A percentile compares a stretch with the other conserved stretches of the same genome.
Conservation (phyloP, 257 asterid species). For the Salvia splendens region DNA sequence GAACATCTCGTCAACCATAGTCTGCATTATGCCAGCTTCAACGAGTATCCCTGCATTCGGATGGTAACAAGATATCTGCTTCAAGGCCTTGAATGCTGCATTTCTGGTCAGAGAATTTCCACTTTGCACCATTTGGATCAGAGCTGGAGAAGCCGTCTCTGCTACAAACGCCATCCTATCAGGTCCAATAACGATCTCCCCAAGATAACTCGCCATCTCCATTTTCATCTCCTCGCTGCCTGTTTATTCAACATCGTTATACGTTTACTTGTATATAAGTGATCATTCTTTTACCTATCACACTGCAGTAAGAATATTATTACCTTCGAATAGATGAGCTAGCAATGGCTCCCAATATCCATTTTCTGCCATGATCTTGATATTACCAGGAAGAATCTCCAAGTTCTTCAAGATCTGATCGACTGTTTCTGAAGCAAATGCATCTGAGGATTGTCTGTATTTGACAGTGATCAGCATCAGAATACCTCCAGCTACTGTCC, state of each 20-base stretch:
- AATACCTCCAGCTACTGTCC: slow-evolving; percentile 63
- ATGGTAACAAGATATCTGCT: slow-evolving; percentile 58
- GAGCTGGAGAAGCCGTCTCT: slow-evolving; percentile 67
- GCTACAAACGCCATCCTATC: slow-evolving; percentile 55
- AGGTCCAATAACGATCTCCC: slow-evolving; percentile 56
- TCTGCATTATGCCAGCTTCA: slow-evolving; percentile 58
- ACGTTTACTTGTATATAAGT: not conserved
- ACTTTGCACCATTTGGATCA: slow-evolving; percentile 60
- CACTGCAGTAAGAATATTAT: not conserved
- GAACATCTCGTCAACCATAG: slow-evolving; percentile 74
- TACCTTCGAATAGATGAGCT: slow-evolving; percentile 66
- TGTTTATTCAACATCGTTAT: slow-evolving; percentile 35
- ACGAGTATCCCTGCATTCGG: slow-evolving; percentile 51
- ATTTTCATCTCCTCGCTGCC: slow-evolving; percentile 62
- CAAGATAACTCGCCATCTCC: slow-evolving; percentile 73
- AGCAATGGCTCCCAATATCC: slow-evolving; percentile 77
- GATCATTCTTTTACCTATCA: not conserved
- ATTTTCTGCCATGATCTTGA: slow-evolving; percentile 83
- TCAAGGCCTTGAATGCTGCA: slow-evolving; percentile 72
- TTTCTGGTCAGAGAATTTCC: slow-evolving; percentile 50
- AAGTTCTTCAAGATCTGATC: slow-evolving; percentile 60
- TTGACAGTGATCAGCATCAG: slow-evolving; percentile 70
- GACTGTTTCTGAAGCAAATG: slow-evolving; percentile 57
- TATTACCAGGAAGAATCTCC: slow-evolving; percentile 59
- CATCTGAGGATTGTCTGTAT: slow-evolving; percentile 50